Evolutionary conservation across 306 rosid genomes (phyloP).

Genomic region (Cucurbita maxima): DNA sequence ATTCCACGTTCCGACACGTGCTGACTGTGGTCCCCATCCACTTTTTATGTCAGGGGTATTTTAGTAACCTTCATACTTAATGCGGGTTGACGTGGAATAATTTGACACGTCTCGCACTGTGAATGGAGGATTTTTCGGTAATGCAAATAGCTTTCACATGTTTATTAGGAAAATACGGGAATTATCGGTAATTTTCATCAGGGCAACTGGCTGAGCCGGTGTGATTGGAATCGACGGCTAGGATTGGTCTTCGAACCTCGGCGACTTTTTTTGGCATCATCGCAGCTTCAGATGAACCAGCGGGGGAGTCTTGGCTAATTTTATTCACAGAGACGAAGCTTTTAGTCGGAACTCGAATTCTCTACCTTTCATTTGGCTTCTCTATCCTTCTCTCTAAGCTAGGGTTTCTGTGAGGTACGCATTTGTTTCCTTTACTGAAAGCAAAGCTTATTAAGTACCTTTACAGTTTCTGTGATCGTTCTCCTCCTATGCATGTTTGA

Average conservation of each 20-base stretch:
- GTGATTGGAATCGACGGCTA: constrained; percentile 13
- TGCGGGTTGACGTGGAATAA: not conserved
- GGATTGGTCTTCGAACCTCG: not conserved
- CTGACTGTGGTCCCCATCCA: not conserved
- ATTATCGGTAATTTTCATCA: not conserved
- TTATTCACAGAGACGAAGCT: not conserved
- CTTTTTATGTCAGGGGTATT: not conserved
- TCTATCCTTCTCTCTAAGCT: not conserved
- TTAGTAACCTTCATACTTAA: not conserved
- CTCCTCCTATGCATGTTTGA: not conserved
- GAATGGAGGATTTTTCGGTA: not conserved
- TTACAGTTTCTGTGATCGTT: not conserved
- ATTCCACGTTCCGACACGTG: not conserved
- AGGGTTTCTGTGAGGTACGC: constrained; percentile 10
- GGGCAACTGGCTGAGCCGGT: constrained; percentile 18
- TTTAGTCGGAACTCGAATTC: not conserved
- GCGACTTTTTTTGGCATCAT: not conserved
- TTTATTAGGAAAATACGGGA: not conserved
- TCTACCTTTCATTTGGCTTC: not conserved
- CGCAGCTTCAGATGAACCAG: not conserved
- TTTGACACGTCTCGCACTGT: not conserved
- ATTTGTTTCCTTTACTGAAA: constrained; percentile 1
- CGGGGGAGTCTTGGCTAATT: not conserved
- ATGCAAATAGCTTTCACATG: not conserved
- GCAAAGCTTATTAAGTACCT: not conserved